phyloP scores from a whole-genome alignment of 2,329 filamentous ascomycete species.

The Pseudogymnoascus sp. region DNA sequence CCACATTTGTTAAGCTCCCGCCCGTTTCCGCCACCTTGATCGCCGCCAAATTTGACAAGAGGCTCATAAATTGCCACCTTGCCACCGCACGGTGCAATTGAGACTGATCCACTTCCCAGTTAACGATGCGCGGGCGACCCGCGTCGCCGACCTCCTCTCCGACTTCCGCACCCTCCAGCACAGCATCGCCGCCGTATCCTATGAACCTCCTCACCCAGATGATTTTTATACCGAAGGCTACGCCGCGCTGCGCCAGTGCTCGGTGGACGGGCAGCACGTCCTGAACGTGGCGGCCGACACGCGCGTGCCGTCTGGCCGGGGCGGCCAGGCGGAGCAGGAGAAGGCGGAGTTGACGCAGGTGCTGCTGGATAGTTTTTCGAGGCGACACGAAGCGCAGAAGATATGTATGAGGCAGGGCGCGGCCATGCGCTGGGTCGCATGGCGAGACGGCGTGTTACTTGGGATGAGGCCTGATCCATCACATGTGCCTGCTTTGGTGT shows the following conservation, averaged over 20 bases:
- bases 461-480: constrained; percentile 40
- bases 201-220: constrained; percentile 44
- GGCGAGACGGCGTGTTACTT: constrained; percentile 44
- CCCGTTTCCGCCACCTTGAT: not conserved
- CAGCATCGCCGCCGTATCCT: constrained; percentile 49
- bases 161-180: constrained; percentile 56
- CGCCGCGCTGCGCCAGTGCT: constrained; percentile 52
- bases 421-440: constrained; percentile 50
- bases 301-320: constrained; percentile 43
- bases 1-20: constrained; percentile 8
- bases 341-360: constrained; percentile 58
- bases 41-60: not conserved
- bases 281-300: constrained; percentile 56
- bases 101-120: constrained; percentile 34
- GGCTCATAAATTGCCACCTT: constrained; percentile 8
- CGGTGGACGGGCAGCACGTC: constrained; percentile 54
- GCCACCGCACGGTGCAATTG: constrained; percentile 1
- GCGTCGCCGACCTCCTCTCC: constrained; percentile 52
- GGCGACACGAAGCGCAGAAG: constrained; percentile 56
- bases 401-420: constrained; percentile 54
- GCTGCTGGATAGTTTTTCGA: constrained; percentile 49
- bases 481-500: constrained; percentile 41
- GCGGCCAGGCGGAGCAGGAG: constrained; percentile 48
- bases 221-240: constrained; percentile 58
- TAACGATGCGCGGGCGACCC: constrained; percentile 49